Conservation (phyloP, 1,284 basidiomycete genomes). For the Paramarasmius palmivorus region DNA sequence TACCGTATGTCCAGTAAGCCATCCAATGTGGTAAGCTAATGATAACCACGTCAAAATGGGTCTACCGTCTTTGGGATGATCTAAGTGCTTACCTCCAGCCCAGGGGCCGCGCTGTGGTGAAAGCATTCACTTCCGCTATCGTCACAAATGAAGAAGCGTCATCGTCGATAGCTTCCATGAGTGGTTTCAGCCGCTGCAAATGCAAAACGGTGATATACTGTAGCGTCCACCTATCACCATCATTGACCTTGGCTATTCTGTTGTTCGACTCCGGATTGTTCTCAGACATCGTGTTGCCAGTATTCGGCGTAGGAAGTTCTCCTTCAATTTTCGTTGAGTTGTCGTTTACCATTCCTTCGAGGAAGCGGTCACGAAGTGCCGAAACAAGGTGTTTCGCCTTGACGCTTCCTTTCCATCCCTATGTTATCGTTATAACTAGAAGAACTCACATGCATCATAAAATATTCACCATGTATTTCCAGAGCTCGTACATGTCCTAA, state of each 20-base stretch:
- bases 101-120: constrained; percentile 23
- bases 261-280: too few species aligned
- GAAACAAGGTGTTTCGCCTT: constrained; percentile 28
- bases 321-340: background rate
- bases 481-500: constrained; percentile 9
- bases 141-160: constrained; percentile 31
- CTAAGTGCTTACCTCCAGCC: constrained; percentile 28
- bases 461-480: constrained; percentile 20
- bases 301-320: background rate
- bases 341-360: constrained; percentile 11
- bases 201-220: constrained; percentile 14
- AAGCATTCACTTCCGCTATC: constrained; percentile 29
- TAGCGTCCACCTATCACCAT: constrained; percentile 13
- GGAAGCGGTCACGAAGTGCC: constrained; percentile 26
- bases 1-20: too few species aligned
- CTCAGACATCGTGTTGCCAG: too few species aligned
- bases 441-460: background rate
- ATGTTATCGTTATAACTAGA: background rate
- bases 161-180: constrained; percentile 28
- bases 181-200: constrained; percentile 5
- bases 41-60: too few species aligned
- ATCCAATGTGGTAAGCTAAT: too few species aligned
- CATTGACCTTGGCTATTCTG: constrained; percentile 2
- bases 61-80: too few species aligned
- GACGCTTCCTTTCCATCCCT: constrained; percentile 27